Evolutionary conservation across 805 yeast genomes (phyloP).

Genomic region (Wickerhamomyces queroliae): DNA sequence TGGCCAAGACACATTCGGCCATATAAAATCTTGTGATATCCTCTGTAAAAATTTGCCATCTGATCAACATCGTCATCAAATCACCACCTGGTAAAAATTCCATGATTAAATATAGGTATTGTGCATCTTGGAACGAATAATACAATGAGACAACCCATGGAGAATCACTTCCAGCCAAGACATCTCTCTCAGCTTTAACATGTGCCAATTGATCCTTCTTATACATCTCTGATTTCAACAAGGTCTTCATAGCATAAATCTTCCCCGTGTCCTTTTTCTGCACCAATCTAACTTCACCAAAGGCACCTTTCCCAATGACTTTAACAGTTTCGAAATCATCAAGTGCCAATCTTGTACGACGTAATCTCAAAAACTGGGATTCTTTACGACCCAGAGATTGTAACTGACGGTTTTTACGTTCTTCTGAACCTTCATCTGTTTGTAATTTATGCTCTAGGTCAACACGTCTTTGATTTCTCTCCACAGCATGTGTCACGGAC

Average conservation of each 20-base stretch:
- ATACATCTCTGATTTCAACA: constrained; percentile 78
- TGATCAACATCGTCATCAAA: constrained; percentile 86
- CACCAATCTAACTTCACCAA: constrained; percentile 95
- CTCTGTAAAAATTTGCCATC: constrained; percentile 89
- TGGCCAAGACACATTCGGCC: constrained; percentile 94
- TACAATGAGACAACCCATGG: constrained; percentile 94
- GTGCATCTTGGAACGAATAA: constrained; percentile 93
- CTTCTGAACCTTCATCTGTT: constrained; percentile 57
- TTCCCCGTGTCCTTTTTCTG: constrained; percentile 91
- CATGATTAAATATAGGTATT: constrained; percentile 91
- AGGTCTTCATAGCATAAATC: constrained; percentile 89
- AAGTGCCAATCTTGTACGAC: constrained; percentile 86
- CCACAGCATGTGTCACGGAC: constrained; percentile 90
- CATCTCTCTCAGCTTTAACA: constrained; percentile 94
- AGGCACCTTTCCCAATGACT: constrained; percentile 99
- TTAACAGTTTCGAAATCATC: constrained; percentile 95
- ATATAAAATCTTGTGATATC: constrained; percentile 95
- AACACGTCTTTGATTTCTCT: constrained; percentile 87
- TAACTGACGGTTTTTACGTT: constrained; percentile 72
- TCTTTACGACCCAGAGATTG: constrained; percentile 82
- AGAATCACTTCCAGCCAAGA: constrained; percentile 86
- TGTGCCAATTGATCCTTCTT: constrained; percentile 94
- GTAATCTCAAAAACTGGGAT: constrained; percentile 78
- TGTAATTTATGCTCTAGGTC: constrained; percentile 78
- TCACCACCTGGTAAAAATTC: constrained; percentile 99